Conservation (phyloP, 2,329 filamentous ascomycete species). For the Arthrobotrys pseudoclavata region DNA sequence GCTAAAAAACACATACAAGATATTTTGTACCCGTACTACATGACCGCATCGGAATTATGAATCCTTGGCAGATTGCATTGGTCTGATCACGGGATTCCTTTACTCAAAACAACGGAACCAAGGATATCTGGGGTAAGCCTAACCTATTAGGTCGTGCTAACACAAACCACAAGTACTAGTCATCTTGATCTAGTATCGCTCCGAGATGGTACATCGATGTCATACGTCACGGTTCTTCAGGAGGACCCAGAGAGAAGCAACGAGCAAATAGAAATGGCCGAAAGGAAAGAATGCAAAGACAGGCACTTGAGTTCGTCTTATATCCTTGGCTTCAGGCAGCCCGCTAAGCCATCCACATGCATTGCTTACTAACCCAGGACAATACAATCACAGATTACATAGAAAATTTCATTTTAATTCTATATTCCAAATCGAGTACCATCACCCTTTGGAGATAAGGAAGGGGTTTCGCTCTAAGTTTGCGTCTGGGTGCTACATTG, state of each 20-base stretch:
- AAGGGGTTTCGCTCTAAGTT: not conserved
- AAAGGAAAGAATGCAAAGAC: not conserved
- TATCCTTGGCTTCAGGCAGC: not conserved
- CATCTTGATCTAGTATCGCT: not conserved
- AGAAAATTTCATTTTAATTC: not conserved
- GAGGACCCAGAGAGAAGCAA: not conserved
- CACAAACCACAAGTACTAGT: not conserved
- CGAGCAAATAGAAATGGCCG: not conserved
- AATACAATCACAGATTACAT: not conserved
- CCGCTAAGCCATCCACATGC: too few relatives aligned
- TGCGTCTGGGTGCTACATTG: not conserved
- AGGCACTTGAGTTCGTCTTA: not conserved
- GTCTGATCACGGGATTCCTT: not conserved
- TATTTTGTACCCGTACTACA: conserved; percentile 8
- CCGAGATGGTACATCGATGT: conserved; percentile 1
- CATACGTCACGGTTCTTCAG: conserved; percentile 2
- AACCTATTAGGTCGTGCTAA: not conserved
- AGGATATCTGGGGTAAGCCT: not conserved
- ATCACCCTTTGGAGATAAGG: conserved; percentile 5
- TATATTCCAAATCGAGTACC: conserved; percentile 2
- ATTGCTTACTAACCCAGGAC: too few relatives aligned
- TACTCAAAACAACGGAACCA: not conserved
- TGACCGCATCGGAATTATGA: conserved; percentile 6
- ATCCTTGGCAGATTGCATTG: not conserved
- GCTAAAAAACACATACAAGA: not conserved